Base-by-base conservation (phyloP, 1,139 yeast species). In the Suhomyces maxii region DNA sequence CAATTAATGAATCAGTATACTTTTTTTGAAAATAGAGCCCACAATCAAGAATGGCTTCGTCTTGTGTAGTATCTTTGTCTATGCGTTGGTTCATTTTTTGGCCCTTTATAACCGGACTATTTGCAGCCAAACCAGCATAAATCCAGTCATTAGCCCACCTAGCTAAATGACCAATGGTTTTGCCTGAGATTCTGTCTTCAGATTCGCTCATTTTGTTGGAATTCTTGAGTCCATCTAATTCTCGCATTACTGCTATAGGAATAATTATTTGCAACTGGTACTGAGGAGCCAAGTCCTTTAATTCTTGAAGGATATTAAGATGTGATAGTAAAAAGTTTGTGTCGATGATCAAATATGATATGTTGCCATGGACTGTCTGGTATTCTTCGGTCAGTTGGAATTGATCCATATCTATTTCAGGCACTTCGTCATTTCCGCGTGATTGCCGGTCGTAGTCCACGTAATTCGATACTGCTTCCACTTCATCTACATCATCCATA, bases 11-110 rank as follows among this genome's bases (percentile, higher is more conserved):
- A 13, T 60, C 50, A 11, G 74, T 61, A 61, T 63, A 50, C 45
- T 61, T 60, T 23, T 72, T 64, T 51, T 78, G 74, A 50, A 84
- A 83, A 59, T 77, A 90, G 28, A 86, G 58, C 56, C 96, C 86
- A 60, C 97, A 89, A 64, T 91, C 97, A 34, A 90, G 65, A 50
- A 91, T 90, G 0, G 96, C 78, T 57, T 90, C 96, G 61, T 91
- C 98, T 47, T 87, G 85, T 0, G 50, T 51, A 1, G 82, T 62
- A 7, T 60, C 43, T 35, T 50, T 42, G 68, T 81, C 56, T 9
- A 83, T 47, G 35, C 71, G 66, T 58, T 90, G 89, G 26, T 70
- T 67, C 34, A 77, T 46, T 53, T 76, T 80, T 60, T 91, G 97
- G 0, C 90, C 96, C 39, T 76, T 65, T 0, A 90, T 80, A 1